These are phyloP conservation scores for Aspergillus sp. DNA, from an alignment of 2,329 filamentous ascomycete genomes.

Conservation along the genomic window DNA sequence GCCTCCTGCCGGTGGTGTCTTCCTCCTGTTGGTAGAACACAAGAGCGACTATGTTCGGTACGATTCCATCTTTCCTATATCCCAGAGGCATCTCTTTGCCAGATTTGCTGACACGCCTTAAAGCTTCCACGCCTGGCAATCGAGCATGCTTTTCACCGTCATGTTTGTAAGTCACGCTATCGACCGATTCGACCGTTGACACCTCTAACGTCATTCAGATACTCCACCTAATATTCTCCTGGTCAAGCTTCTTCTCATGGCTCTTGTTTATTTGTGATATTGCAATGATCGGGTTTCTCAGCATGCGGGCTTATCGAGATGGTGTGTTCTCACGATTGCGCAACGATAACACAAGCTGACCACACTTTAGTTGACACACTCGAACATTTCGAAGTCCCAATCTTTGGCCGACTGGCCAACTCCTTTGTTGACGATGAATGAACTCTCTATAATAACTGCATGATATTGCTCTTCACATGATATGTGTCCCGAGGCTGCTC, in stretches of 20 bases:
- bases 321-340: slow-evolving; percentile 52
- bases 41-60: slow-evolving; percentile 97
- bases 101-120: slow-evolving; percentile 14
- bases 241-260: slow-evolving; percentile 83
- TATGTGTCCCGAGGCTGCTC: background rate
- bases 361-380: slow-evolving; percentile 59
- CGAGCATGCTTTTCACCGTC: slow-evolving; percentile 75
- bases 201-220: slow-evolving; percentile 55
- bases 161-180: slow-evolving; percentile 52
- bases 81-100: background rate
- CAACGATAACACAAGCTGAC: slow-evolving; percentile 8
- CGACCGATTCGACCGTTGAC: background rate
- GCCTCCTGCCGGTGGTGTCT: slow-evolving; percentile 81
- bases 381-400: slow-evolving; percentile 77
- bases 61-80: slow-evolving; percentile 16
- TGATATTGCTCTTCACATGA: background rate
- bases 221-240: slow-evolving; percentile 81
- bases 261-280: slow-evolving; percentile 76
- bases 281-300: slow-evolving; percentile 72
- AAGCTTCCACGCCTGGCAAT: slow-evolving; percentile 97
- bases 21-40: slow-evolving; percentile 82
- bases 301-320: slow-evolving; percentile 79
- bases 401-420: slow-evolving; percentile 82
- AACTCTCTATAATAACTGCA: background rate
- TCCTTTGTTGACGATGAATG: slow-evolving; percentile 87